Conservation (phyloP, 192 early-diverging fungal species). For the Jimgerdemannia lactiflua region DNA sequence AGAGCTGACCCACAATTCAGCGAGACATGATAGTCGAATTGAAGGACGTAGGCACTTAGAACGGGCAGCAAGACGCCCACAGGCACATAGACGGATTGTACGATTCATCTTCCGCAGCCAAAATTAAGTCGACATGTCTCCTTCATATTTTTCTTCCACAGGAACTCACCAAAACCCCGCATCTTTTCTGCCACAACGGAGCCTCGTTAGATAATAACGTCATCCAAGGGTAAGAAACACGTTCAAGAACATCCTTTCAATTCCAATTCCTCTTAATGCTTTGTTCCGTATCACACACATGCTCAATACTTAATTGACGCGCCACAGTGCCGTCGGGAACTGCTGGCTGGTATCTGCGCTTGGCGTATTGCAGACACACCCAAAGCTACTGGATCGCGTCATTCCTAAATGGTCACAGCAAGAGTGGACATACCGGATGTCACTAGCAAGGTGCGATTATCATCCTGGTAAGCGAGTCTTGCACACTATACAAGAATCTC, state of each 20-base stretch:
- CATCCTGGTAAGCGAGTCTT: conserved; percentile 17
- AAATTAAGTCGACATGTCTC: neutral
- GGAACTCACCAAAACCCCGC: neutral
- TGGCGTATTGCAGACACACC: conserved; percentile 14
- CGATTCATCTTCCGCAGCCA: neutral
- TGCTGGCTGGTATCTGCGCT: conserved; percentile 22
- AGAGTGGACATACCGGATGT: conserved; percentile 8
- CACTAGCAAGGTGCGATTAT: conserved; percentile 12
- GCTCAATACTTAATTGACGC: no score
- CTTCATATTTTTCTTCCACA: conserved; percentile 1
- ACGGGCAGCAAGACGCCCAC: no score
- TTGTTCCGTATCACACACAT: no score
- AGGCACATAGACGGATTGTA: neutral
- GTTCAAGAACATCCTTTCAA: no score
- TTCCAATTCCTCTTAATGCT: no score
- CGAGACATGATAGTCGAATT: neutral
- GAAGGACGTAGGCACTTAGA: no score
- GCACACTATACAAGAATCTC: neutral
- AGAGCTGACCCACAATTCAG: neutral
- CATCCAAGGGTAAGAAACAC: no score
- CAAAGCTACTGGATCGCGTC: conserved; percentile 13
- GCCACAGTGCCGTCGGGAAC: conserved; percentile 16
- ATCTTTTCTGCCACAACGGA: no score
- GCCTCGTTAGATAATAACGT: no score
- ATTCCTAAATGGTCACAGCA: conserved; percentile 13